phyloP scores from a whole-genome alignment of 129 eudicot genomes.

The Artemisia tridentata region DNA sequence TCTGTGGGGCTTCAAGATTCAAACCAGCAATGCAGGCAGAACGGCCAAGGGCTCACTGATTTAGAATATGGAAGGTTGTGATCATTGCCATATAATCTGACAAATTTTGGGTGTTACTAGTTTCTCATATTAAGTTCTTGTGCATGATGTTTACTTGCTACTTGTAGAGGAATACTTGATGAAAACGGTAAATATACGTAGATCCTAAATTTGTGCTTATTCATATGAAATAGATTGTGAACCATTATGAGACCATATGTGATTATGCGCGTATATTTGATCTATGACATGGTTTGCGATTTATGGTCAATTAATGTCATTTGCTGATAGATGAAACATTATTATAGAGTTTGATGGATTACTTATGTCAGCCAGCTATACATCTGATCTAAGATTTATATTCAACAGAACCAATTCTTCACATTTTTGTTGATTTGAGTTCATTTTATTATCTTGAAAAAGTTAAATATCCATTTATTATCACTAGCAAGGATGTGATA shows the following conservation, averaged over 20 bases:
- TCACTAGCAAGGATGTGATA: too few relatives aligned
- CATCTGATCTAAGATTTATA: too few relatives aligned
- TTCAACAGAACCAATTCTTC: too few relatives aligned
- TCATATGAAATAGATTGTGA: background rate
- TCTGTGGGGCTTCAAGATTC: constrained; percentile 15
- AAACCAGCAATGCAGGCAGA: constrained; percentile 29
- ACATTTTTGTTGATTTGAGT: too few relatives aligned
- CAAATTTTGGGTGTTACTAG: background rate
- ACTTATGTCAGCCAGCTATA: too few relatives aligned
- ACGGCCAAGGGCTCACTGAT: constrained; percentile 26
- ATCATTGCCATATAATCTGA: background rate
- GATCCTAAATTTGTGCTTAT: background rate
- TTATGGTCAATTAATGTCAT: too few relatives aligned
- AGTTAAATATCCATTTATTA: too few relatives aligned
- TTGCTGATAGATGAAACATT: too few relatives aligned
- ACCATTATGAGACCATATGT: background rate
- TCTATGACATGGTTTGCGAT: too few relatives aligned
- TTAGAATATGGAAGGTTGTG: constrained; percentile 52
- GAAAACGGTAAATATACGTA: background rate
- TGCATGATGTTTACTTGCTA: background rate
- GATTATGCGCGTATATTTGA: too few relatives aligned
- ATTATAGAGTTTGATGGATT: too few relatives aligned
- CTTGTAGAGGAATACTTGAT: background rate
- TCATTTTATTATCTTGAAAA: too few relatives aligned
- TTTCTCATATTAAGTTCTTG: background rate